Percentiles rank a stretch among this genome's conserved stretches.
Conservation (phyloP, 257 asterid species). For the Solanum bulbocastanum region DNA sequence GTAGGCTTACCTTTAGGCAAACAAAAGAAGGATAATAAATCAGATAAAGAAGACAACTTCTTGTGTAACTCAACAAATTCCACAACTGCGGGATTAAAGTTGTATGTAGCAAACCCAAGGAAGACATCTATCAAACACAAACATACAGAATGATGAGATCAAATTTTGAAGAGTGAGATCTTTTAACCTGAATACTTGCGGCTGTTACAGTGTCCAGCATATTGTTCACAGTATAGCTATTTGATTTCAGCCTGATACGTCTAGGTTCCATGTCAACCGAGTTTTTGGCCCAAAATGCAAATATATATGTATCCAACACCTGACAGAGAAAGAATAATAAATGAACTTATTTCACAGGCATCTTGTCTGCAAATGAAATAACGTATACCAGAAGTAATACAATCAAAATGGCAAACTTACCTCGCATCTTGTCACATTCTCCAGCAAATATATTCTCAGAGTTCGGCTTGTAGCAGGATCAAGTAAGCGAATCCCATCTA, state of each 20-base stretch:
- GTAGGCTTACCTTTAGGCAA: background rate
- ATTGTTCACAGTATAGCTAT: slow-evolving; percentile 65
- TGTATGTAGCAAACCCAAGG: background rate
- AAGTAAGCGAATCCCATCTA: slow-evolving; percentile 71
- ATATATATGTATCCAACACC: slow-evolving; percentile 76
- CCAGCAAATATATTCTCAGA: slow-evolving; percentile 57
- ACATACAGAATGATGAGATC: background rate
- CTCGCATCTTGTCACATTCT: slow-evolving; percentile 67
- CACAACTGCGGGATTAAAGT: background rate
- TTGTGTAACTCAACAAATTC: background rate
- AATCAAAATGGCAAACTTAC: slow-evolving; percentile 22
- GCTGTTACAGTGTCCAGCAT: slow-evolving; percentile 84
- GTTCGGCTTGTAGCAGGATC: slow-evolving; percentile 60
- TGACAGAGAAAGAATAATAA: slow-evolving; percentile 7
- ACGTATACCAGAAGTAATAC: background rate
- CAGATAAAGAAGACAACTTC: background rate
- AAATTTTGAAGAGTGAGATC: background rate
- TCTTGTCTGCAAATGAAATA: background rate
- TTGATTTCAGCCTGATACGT: slow-evolving; percentile 79
- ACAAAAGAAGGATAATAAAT: background rate
- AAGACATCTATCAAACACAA: background rate
- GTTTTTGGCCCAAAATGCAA: slow-evolving; percentile 85
- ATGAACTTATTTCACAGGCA: background rate
- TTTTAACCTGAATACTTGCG: slow-evolving; percentile 80
- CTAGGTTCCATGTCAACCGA: slow-evolving; percentile 61